A percentile compares a stretch with the other conserved stretches of the same genome.
Evolutionary conservation across 164 flowering plant species (phyloP).

Genomic region (Berberis thunbergii): DNA sequence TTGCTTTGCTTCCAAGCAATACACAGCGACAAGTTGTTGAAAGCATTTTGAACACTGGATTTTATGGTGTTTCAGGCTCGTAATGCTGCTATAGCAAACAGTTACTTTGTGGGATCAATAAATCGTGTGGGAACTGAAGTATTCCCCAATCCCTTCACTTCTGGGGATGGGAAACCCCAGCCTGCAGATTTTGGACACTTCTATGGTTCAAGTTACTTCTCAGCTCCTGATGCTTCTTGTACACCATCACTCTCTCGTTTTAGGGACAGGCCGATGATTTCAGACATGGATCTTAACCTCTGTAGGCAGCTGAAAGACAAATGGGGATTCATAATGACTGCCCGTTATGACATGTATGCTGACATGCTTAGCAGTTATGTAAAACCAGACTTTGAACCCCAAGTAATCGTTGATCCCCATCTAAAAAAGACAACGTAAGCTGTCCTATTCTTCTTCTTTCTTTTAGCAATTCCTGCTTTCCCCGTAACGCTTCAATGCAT

Average conservation of each 20-base stretch:
- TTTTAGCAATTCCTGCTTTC: too few relatives aligned
- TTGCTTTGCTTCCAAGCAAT: background rate
- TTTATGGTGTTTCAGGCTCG: conserved; percentile 55
- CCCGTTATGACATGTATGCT: conserved; percentile 74
- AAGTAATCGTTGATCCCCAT: conserved; percentile 68
- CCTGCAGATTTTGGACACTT: conserved; percentile 92
- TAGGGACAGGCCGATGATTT: conserved; percentile 69
- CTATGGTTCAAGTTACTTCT: conserved; percentile 89
- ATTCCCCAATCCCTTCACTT: conserved; percentile 93
- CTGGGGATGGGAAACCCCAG: conserved; percentile 93
- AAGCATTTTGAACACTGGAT: background rate
- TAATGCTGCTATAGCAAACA: conserved; percentile 92
- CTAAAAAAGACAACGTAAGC: conserved; percentile 31
- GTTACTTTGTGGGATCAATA: conserved; percentile 87
- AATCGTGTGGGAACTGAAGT: conserved; percentile 92
- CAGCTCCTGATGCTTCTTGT: conserved; percentile 94
- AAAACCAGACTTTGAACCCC: conserved; percentile 85
- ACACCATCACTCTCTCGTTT: conserved; percentile 79
- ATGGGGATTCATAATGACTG: conserved; percentile 98
- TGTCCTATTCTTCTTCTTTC: too few relatives aligned
- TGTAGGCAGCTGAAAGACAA: conserved; percentile 94
- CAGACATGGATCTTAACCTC: conserved; percentile 94
- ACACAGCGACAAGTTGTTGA: background rate
- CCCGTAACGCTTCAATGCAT: too few relatives aligned
- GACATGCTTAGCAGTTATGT: conserved; percentile 52